Evolutionary conservation across 1,284 basidiomycete genomes (phyloP).

Genomic region (Heliocybe sulcata): DNA sequence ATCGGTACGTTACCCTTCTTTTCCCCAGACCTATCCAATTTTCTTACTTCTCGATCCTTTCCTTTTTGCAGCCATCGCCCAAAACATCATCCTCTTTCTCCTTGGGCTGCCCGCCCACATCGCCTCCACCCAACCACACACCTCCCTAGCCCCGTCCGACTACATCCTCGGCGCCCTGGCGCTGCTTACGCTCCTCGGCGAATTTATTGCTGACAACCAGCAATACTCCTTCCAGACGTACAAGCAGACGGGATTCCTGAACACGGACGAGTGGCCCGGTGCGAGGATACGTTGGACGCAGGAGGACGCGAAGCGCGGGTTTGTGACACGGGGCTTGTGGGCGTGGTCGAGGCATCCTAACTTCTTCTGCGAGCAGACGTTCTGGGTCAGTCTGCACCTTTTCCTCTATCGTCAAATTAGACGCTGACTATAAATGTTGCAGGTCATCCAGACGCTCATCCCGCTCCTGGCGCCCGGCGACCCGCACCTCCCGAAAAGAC

Average conservation of each 20-base stretch:
- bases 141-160: constrained; percentile 55
- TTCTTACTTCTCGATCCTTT: neutral
- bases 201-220: constrained; percentile 87
- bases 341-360: constrained; percentile 87
- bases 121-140: constrained; percentile 48
- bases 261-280: constrained; percentile 56
- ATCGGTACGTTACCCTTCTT: constrained; percentile 46
- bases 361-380: constrained; percentile 82
- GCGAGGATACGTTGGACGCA: constrained; percentile 57
- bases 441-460: constrained; percentile 65
- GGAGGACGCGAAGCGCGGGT: constrained; percentile 73
- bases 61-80: constrained; percentile 43
- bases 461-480: constrained; percentile 47
- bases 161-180: constrained; percentile 54
- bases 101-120: constrained; percentile 57
- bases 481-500: constrained; percentile 25
- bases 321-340: constrained; percentile 83
- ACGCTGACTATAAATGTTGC: constrained; percentile 13
- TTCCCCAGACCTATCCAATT: neutral
- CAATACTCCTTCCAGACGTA: constrained; percentile 81
- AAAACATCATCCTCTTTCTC: constrained; percentile 77
- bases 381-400: constrained; percentile 59
- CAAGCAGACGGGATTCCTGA: constrained; percentile 49
- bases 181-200: constrained; percentile 53
- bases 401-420: constrained; percentile 6